A percentile compares a stretch with the other conserved stretches of the same genome.
These are phyloP conservation scores for Beauveria pseudobassiana DNA, from an alignment of 2,329 filamentous ascomycete genomes.

Conservation along the genomic window DNA sequence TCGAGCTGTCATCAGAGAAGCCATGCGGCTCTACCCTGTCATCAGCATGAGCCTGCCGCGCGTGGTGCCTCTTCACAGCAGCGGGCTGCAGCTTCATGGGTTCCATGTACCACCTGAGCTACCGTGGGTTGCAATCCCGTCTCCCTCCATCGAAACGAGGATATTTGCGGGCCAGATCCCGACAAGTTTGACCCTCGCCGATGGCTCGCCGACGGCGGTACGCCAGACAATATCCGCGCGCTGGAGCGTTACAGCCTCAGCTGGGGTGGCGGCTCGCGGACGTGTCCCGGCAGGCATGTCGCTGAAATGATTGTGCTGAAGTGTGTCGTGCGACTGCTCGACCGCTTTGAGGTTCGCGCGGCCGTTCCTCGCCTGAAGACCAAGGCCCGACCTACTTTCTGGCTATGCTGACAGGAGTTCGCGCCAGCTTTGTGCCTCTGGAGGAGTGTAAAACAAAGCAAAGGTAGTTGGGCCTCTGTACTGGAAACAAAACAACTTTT, in stretches of 20 bases:
- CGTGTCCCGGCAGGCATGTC: slow-evolving; percentile 43
- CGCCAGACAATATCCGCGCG: slow-evolving; percentile 16
- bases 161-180: slow-evolving; percentile 41
- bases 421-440: background rate
- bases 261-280: slow-evolving; percentile 44
- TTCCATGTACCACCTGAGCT: slow-evolving; percentile 33
- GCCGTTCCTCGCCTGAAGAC: slow-evolving; percentile 27
- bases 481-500: too few species aligned
- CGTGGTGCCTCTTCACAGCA: slow-evolving; percentile 27
- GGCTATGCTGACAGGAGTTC: slow-evolving; percentile 36
- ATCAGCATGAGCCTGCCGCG: slow-evolving; percentile 45
- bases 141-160: slow-evolving; percentile 40
- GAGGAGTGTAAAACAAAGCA: background rate
- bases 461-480: background rate
- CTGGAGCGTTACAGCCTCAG: slow-evolving; percentile 44
- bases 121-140: slow-evolving; percentile 45
- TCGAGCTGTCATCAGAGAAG: slow-evolving; percentile 41
- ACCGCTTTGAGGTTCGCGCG: slow-evolving; percentile 37
- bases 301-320: slow-evolving; percentile 44
- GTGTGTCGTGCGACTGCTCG: slow-evolving; percentile 32
- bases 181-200: slow-evolving; percentile 37
- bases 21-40: slow-evolving; percentile 43
- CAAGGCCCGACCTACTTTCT: slow-evolving; percentile 41
- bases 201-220: slow-evolving; percentile 31
- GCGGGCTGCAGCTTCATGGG: slow-evolving; percentile 31